A percentile compares a stretch with the other conserved stretches of the same genome.
Evolutionary conservation across 192 early-diverging fungal species (phyloP).

Genomic region (Mortierella hygrophila): DNA sequence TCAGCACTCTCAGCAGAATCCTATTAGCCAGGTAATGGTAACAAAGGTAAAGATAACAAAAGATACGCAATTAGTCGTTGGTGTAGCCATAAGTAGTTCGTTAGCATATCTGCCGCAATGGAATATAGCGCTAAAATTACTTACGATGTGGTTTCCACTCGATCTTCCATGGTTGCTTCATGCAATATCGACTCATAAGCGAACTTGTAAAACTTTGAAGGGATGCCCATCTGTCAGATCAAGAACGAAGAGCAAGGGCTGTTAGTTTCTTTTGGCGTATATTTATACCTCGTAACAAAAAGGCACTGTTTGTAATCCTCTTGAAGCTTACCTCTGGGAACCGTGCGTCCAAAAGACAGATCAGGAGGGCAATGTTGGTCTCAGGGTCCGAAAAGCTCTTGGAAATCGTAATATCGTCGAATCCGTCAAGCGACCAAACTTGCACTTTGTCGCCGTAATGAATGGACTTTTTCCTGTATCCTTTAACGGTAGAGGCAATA

Average conservation of each 20-base stretch:
- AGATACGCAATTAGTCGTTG: neutral
- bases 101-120: neutral
- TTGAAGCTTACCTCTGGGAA: conserved; percentile 25
- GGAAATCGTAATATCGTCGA: conserved; percentile 7
- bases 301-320: neutral
- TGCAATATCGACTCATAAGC: conserved; percentile 18
- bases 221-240: conserved; percentile 21
- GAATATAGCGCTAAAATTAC: neutral
- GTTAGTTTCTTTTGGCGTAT: neutral
- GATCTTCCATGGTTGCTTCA: neutral
- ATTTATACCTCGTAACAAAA: too few relatives aligned
- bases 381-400: conserved; percentile 14
- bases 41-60: neutral
- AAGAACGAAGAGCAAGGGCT: neutral
- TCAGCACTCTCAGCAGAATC: conserved; percentile 24
- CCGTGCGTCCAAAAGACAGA: conserved; percentile 18
- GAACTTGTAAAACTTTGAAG: conserved; percentile 1
- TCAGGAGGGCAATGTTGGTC: conserved; percentile 20
- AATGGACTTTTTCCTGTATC: conserved; percentile 5
- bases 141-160: conserved; percentile 5
- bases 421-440: conserved; percentile 8
- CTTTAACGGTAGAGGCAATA: conserved; percentile 10
- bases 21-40: conserved; percentile 1
- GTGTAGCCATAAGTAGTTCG: too few relatives aligned
- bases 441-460: neutral